Evolutionary conservation across 164 flowering plant species (phyloP).

Genomic region (Macadamia tetraphylla): DNA sequence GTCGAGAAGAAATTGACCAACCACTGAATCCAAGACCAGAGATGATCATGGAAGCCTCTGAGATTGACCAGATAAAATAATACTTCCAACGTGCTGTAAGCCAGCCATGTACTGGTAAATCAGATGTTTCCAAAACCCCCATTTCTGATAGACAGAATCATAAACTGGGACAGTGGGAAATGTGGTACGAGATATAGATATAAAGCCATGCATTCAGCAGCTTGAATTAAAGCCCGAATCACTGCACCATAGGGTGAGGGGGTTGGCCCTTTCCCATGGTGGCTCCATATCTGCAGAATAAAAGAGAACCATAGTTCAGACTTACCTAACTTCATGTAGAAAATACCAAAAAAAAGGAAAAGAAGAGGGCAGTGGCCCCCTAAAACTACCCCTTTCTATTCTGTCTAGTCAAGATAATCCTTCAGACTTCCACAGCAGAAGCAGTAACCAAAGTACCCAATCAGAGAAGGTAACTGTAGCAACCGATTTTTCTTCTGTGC

Average conservation of each 20-base stretch:
- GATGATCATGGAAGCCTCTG: conserved; percentile 89
- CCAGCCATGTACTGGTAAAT: conserved; percentile 84
- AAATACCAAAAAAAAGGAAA: conserved; percentile 4
- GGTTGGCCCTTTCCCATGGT: conserved; percentile 32
- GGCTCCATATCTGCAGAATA: conserved; percentile 57
- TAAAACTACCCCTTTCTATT: conserved; percentile 66
- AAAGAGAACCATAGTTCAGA: neutral
- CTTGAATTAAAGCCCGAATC: conserved; percentile 71
- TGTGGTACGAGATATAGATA: conserved; percentile 72
- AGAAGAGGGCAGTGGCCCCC: conserved; percentile 1
- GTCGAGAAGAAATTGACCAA: conserved; percentile 74
- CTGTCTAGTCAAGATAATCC: conserved; percentile 94
- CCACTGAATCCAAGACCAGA: conserved; percentile 98
- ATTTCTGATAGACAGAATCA: conserved; percentile 64
- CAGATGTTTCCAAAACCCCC: conserved; percentile 81
- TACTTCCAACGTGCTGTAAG: conserved; percentile 95
- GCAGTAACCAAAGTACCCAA: conserved; percentile 85
- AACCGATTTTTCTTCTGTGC: conserved; percentile 80
- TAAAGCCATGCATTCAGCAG: conserved; percentile 85
- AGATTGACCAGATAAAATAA: conserved; percentile 97
- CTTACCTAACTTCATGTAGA: neutral
- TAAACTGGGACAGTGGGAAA: conserved; percentile 63
- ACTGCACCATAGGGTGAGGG: conserved; percentile 82
- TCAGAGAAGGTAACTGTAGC: conserved; percentile 63
- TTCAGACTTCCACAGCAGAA: conserved; percentile 97